Percentiles rank a stretch among this genome's conserved stretches.
These are phyloP conservation scores for Elongisporangium prolatum DNA, from an alignment of 352 stramenopile genomes.

Conservation along the genomic window DNA sequence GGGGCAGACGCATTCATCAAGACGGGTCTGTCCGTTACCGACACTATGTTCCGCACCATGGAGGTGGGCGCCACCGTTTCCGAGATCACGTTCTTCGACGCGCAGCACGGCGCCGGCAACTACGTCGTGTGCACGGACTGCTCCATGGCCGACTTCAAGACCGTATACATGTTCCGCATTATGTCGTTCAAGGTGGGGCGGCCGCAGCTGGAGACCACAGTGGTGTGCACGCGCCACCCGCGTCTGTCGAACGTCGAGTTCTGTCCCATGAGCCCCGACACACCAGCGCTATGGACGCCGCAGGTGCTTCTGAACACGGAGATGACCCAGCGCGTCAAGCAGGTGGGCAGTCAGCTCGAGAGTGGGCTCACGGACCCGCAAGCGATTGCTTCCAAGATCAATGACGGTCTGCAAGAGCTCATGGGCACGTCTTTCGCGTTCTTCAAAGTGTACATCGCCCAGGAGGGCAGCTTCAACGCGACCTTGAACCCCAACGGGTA, in stretches of 20 bases:
- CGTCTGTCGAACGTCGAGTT: no score
- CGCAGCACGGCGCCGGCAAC: constrained; percentile 1
- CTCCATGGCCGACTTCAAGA: constrained; percentile 2
- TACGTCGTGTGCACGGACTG: constrained; percentile 10
- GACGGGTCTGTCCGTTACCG: no score
- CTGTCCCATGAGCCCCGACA: not conserved
- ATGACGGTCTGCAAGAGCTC: no score
- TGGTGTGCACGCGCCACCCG: no score
- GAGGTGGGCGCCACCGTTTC: not conserved
- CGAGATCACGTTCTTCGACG: constrained; percentile 8
- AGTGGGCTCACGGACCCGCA: not conserved
- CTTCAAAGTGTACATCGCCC: constrained; percentile 11
- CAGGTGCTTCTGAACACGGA: constrained; percentile 4
- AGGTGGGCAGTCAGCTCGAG: not conserved
- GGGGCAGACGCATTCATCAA: no score
- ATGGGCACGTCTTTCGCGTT: not conserved
- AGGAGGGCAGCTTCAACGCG: constrained; percentile 6
- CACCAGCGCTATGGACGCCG: constrained; percentile 3
- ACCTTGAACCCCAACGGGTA: constrained; percentile 3
- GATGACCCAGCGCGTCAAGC: not conserved
- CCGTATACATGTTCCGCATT: not conserved
- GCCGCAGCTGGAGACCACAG: no score
- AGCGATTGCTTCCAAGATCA: no score
- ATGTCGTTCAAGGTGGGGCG: no score
- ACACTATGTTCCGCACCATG: no score